Evolutionary conservation across 495 filamentous ascomycete species (phyloP), one percentile per base, ranked within the genome.

Genomic region (Annulohypoxylon nitens): DNA sequence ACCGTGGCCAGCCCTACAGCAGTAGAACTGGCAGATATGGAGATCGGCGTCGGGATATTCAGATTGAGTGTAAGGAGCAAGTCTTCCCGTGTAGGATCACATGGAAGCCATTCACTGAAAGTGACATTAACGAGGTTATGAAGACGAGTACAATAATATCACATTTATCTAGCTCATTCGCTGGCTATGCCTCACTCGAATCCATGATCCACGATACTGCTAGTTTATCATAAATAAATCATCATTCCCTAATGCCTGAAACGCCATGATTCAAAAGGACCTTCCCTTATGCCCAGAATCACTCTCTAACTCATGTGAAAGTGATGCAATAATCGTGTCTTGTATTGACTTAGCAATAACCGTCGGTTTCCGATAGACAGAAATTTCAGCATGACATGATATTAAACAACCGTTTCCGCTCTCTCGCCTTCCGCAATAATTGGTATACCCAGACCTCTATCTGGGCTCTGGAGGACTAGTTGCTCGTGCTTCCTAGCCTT

Each of bases 391-490:
- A 20, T 26, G 26, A 53, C n/a, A 37, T 55, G 25, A 39, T 25
- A 48, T 67, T 81, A 98, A 75, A 98, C 96, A 65, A 92, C 92
- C 45, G 86, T 91, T 83, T 97, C 93, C 9, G 93, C 86, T 69
- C 86, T 83, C 84, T 99, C 96, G 33, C 91, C 93, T 73, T 93
- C 91, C 6, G 96, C 96, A 75, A 99, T 93, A 65, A 99, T 87
- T 14, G 97, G 91, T 26, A 97, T 89, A 6, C 89, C 89, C 48
- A 98, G 82, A 10, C 97, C 96, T 48, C 96, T 88, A 70, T 97
- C 96, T 5, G 97, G 96, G 79, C 95, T 98, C 79, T 97, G 94
- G 72, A 98, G 79, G 7, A 99, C 93, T 50, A 99, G 84, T 77
- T 94, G 92, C 83, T 98, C 95, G 79, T 97, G 97, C 75, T 92